Conservation (phyloP, 768 basidiomycete species). For the Ramaria rubella region DNA sequence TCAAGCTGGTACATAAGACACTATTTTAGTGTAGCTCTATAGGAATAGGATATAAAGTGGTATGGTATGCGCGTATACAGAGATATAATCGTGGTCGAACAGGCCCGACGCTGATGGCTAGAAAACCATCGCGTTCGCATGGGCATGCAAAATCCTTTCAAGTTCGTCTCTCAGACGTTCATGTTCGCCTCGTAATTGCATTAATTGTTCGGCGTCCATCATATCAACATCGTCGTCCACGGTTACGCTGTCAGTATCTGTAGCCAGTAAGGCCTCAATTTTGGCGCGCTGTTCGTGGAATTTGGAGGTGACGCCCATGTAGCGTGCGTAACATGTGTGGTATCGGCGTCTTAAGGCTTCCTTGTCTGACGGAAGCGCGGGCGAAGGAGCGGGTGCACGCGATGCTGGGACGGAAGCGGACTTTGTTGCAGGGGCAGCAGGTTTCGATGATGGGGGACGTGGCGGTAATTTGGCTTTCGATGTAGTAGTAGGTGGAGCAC, state of each 20-base stretch:
- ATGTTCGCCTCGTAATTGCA: slow-evolving; percentile 4
- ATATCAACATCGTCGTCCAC: slow-evolving; percentile 3
- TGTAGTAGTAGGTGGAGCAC: background rate
- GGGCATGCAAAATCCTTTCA: background rate
- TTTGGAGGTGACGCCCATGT: slow-evolving; percentile 8
- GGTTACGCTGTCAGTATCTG: background rate
- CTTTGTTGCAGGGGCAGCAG: background rate
- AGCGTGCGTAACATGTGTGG: slow-evolving; percentile 1
- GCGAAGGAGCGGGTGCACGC: background rate
- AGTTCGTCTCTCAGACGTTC: slow-evolving; percentile 1
- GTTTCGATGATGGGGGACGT: background rate
- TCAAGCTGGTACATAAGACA: too few relatives aligned
- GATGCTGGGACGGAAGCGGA: background rate
- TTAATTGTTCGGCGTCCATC: slow-evolving; percentile 3
- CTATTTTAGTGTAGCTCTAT: background rate
- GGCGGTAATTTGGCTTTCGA: background rate
- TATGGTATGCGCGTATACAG: background rate
- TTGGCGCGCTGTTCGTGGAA: slow-evolving; percentile 6
- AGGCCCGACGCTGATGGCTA: background rate
- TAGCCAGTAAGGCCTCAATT: background rate
- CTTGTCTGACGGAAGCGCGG: slow-evolving; percentile 2
- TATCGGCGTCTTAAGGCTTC: slow-evolving; percentile 2
- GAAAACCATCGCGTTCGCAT: background rate
- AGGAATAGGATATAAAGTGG: background rate
- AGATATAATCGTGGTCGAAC: background rate